Conservation (phyloP, 106 monocot species). For the Acorus calamus region DNA sequence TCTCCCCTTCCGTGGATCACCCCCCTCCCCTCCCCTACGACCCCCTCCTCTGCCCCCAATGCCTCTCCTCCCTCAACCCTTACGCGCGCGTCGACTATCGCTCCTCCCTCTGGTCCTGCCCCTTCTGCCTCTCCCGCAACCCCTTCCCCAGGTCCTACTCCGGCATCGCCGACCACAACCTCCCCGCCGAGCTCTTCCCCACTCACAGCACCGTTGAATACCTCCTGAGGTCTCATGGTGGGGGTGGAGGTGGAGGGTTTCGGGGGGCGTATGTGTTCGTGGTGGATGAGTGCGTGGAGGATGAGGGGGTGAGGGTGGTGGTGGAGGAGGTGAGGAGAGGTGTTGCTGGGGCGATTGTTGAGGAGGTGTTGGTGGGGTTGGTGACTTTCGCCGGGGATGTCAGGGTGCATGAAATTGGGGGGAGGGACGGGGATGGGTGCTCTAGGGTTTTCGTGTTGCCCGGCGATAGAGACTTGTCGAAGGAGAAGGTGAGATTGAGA, state of each 20-base stretch:
- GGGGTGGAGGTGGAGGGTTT: background rate
- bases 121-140: constrained; percentile 60
- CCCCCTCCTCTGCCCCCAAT: constrained; percentile 60
- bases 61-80: constrained; percentile 64
- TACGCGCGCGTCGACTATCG: constrained; percentile 79
- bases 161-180: constrained; percentile 67
- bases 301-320: constrained; percentile 52
- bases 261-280: constrained; percentile 52
- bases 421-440: constrained; percentile 26
- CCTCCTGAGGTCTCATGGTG: constrained; percentile 13
- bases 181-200: constrained; percentile 98
- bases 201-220: constrained; percentile 91
- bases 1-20: constrained; percentile 39
- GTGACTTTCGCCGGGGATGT: constrained; percentile 78
- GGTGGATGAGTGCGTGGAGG: constrained; percentile 43
- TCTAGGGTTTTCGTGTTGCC: constrained; percentile 48
- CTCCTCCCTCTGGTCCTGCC: constrained; percentile 63
- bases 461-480: constrained; percentile 58
- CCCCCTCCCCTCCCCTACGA: constrained; percentile 72
- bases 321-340: constrained; percentile 61
- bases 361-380: constrained; percentile 58
- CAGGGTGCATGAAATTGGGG: constrained; percentile 68
- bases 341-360: constrained; percentile 52
- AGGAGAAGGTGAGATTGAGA: constrained; percentile 37
- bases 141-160: constrained; percentile 70